Conservation (phyloP, 2,329 filamentous ascomycete species). For the Orbilia javanica region DNA sequence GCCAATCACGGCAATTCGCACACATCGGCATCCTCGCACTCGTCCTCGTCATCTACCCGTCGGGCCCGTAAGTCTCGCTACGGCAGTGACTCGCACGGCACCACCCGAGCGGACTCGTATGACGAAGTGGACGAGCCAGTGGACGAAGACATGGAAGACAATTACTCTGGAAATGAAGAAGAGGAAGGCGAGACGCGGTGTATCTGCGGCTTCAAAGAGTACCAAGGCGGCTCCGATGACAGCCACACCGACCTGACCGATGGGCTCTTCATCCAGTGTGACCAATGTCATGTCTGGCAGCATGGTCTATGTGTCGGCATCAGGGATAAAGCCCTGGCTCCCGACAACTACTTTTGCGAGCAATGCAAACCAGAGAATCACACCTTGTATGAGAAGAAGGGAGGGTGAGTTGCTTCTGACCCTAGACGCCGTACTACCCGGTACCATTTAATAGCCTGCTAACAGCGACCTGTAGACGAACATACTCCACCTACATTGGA, state of each 20-base stretch:
- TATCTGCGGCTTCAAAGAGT: constrained; percentile 93
- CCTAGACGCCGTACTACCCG: constrained; percentile 11
- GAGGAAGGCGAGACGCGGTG: constrained; percentile 96
- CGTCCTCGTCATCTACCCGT: constrained; percentile 81
- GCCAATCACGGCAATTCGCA: constrained; percentile 76
- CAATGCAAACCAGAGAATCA: constrained; percentile 79
- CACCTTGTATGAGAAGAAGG: constrained; percentile 81
- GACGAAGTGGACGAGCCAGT: constrained; percentile 63
- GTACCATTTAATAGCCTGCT: constrained; percentile 32
- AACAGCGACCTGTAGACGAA: constrained; percentile 69
- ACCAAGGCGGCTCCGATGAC: constrained; percentile 80
- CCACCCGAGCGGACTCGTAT: constrained; percentile 70
- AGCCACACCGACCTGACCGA: constrained; percentile 84
- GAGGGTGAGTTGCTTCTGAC: constrained; percentile 77
- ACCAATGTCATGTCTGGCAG: constrained; percentile 98
- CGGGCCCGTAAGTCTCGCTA: constrained; percentile 66
- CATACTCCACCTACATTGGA: constrained; percentile 74
- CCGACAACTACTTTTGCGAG: constrained; percentile 98
- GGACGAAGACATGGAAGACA: constrained; percentile 68
- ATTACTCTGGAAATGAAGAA: constrained; percentile 73
- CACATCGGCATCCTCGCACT: constrained; percentile 68
- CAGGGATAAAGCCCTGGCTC: constrained; percentile 90
- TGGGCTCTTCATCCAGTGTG: constrained; percentile 97
- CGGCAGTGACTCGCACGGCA: constrained; percentile 66
- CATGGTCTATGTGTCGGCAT: constrained; percentile 98